Evolutionary conservation across 331 rosid species (phyloP).

Genomic region (Spiraea crenata): DNA sequence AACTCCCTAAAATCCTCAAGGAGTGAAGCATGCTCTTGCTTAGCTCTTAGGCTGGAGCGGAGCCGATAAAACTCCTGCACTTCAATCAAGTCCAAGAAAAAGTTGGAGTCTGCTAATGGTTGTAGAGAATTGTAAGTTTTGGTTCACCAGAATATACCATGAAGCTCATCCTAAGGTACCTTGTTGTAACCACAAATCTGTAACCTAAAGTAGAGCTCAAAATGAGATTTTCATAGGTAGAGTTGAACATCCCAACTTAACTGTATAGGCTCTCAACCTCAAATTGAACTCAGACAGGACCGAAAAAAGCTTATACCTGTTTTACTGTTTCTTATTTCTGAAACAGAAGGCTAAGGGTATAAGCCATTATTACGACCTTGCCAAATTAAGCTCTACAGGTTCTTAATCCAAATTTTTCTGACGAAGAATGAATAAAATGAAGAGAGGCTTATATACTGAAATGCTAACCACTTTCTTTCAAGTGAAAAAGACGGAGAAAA

Average conservation of each 20-base stretch:
- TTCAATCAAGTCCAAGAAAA: slow-evolving; percentile 43
- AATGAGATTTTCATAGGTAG: neutral
- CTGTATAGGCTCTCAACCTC: neutral
- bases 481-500: neutral
- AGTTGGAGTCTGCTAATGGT: slow-evolving; percentile 27
- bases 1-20: slow-evolving; percentile 95
- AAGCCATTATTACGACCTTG: neutral
- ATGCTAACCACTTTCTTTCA: neutral
- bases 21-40: slow-evolving; percentile 93
- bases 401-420: neutral
- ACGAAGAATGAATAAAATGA: neutral
- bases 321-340: neutral
- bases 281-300: neutral
- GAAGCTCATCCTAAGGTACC: neutral
- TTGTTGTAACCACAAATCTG: neutral
- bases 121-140: neutral
- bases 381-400: neutral
- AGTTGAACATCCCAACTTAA: neutral
- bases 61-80: slow-evolving; percentile 96
- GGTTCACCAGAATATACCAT: slow-evolving; percentile 1
- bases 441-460: no score
- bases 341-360: neutral
- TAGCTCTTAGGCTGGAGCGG: slow-evolving; percentile 78
- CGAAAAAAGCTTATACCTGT: neutral
- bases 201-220: neutral